A percentile compares a stretch with the other conserved stretches of the same genome.
phyloP scores from a whole-genome alignment of 2,329 filamentous ascomycete genomes.

The Microsporum ferrugineum region DNA sequence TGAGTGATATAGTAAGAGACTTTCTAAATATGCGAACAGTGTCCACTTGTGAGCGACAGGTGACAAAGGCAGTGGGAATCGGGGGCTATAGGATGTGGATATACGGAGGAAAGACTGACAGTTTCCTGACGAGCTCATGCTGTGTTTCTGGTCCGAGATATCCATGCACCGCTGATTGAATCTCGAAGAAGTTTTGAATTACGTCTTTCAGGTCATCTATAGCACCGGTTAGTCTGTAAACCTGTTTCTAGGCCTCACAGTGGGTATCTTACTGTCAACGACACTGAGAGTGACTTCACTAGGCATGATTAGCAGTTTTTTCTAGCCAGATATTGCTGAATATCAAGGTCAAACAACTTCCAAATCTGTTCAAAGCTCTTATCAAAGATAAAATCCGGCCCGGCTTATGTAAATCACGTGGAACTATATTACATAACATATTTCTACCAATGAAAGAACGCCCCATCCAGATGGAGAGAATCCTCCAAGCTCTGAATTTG shows the following conservation, averaged over 20 bases:
- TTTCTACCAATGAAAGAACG: neutral
- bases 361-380: neutral
- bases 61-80: neutral
- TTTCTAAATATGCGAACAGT: slow-evolving; percentile 11
- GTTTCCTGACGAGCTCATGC: slow-evolving; percentile 46
- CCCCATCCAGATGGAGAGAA: neutral
- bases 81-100: neutral
- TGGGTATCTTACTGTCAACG: neutral
- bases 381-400: neutral
- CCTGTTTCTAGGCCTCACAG: neutral
- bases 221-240: neutral
- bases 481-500: neutral
- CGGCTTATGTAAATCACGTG: neutral
- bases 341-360: neutral
- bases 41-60: neutral
- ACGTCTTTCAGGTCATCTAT: slow-evolving; percentile 49
- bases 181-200: slow-evolving; percentile 51
- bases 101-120: slow-evolving; percentile 30
- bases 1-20: slow-evolving; percentile 42
- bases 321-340: neutral
- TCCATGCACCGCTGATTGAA: slow-evolving; percentile 47
- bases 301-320: neutral
- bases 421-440: neutral
- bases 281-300: neutral
- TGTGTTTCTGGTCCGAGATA: slow-evolving; percentile 48